These are phyloP conservation scores for Phaeosphaeria sp. DNA, from an alignment of 2,329 filamentous ascomycete genomes.

Conservation along the genomic window DNA sequence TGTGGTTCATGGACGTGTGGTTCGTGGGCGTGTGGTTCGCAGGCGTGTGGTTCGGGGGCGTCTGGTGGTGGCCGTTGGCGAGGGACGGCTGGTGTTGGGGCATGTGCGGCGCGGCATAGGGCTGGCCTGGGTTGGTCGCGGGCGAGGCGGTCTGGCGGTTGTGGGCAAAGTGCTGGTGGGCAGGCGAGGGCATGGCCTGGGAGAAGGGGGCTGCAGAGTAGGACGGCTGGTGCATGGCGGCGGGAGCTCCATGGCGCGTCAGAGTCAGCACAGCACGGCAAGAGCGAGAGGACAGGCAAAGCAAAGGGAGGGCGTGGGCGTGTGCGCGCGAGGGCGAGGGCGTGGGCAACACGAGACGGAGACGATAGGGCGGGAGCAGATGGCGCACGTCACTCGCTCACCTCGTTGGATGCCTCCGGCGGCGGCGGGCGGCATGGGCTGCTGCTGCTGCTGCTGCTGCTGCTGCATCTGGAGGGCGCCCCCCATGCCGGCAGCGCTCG, in stretches of 20 bases:
- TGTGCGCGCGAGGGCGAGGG: too few relatives aligned
- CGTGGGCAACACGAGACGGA: slow-evolving; percentile 12
- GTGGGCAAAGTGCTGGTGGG: slow-evolving; percentile 44
- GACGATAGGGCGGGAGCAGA: slow-evolving; percentile 17
- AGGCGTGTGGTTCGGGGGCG: slow-evolving; percentile 25
- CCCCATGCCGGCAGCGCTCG: slow-evolving; percentile 24
- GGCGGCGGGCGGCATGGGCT: slow-evolving; percentile 38
- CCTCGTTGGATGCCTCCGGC: slow-evolving; percentile 42
- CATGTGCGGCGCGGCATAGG: slow-evolving; percentile 44
- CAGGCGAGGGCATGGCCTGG: slow-evolving; percentile 46
- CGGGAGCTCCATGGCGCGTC: slow-evolving; percentile 25
- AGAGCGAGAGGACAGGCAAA: neutral
- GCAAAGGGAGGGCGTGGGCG: neutral
- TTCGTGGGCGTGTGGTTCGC: too few relatives aligned
- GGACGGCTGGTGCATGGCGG: slow-evolving; percentile 34
- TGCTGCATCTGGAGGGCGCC: slow-evolving; percentile 7
- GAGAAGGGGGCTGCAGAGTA: slow-evolving; percentile 49
- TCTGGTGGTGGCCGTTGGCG: slow-evolving; percentile 19
- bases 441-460: too few relatives aligned
- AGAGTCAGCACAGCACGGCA: slow-evolving; percentile 16
- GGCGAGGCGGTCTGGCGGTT: slow-evolving; percentile 48
- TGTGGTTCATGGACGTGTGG: slow-evolving; percentile 27
- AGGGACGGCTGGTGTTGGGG: slow-evolving; percentile 31
- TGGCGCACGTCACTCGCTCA: slow-evolving; percentile 38
- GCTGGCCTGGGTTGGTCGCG: slow-evolving; percentile 34